Evolutionary conservation across 2,329 filamentous ascomycete species (phyloP).

Genomic region (Fusarium pilosicola): DNA sequence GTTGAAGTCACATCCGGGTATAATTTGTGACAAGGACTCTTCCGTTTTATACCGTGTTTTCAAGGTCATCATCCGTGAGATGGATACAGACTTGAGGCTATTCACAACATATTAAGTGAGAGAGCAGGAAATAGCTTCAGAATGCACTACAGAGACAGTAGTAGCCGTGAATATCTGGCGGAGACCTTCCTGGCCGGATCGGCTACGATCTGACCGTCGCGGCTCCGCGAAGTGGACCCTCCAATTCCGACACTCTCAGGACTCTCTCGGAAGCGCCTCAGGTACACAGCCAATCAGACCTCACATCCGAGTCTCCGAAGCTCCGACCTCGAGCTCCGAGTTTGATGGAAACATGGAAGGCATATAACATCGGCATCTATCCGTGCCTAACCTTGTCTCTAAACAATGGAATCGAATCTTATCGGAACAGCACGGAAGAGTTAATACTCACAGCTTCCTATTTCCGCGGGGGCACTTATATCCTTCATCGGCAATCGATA

Average conservation of each 20-base stretch:
- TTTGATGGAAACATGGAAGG: constrained; percentile 31
- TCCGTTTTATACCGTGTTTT: not conserved
- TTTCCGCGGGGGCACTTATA: constrained; percentile 6
- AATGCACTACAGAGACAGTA: not conserved
- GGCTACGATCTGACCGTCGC: constrained; percentile 18
- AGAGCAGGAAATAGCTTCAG: not conserved
- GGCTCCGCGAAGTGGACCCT: constrained; percentile 32
- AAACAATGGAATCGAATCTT: not conserved
- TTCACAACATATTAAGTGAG: not conserved
- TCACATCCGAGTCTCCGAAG: constrained; percentile 38
- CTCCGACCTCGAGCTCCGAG: constrained; percentile 37
- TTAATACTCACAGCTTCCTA: not conserved
- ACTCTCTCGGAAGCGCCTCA: not conserved
- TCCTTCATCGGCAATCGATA: not conserved
- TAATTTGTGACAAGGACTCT: not conserved
- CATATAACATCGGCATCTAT: constrained; percentile 11
- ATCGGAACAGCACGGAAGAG: constrained; percentile 16
- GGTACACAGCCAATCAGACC: constrained; percentile 2
- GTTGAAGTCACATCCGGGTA: not conserved
- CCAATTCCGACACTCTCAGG: not conserved
- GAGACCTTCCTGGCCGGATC: constrained; percentile 3
- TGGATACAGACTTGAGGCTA: not conserved
- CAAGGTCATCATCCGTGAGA: not conserved
- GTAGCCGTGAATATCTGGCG: not conserved
- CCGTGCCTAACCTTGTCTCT: not conserved